A percentile compares a stretch with the other conserved stretches of the same genome.
Evolutionary conservation across 495 filamentous ascomycete genomes (phyloP).

Genomic region (Aspergillus sclerotiicarbonarius): DNA sequence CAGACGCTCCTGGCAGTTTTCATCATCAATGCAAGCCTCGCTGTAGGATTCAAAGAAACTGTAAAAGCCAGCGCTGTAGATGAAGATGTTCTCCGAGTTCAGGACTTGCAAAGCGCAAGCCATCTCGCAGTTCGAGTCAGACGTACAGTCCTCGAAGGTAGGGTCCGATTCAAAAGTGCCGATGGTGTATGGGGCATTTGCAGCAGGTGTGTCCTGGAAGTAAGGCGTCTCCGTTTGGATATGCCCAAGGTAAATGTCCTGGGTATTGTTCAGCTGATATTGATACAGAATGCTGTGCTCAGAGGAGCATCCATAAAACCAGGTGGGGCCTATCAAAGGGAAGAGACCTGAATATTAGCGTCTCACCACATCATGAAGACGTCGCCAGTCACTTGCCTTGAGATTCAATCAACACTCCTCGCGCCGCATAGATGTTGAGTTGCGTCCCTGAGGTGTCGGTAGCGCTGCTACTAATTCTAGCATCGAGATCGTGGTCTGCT

Average conservation of each 20-base stretch:
- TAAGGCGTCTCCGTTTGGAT: slow-evolving; percentile 95
- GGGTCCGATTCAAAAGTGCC: slow-evolving; percentile 69
- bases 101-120: slow-evolving; percentile 84
- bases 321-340: slow-evolving; percentile 27
- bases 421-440: slow-evolving; percentile 60
- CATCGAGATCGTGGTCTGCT: slow-evolving; percentile 65
- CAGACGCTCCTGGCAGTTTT: slow-evolving; percentile 64
- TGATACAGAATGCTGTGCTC: slow-evolving; percentile 64
- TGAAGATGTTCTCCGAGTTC: slow-evolving; percentile 61
- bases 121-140: slow-evolving; percentile 63
- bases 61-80: slow-evolving; percentile 81
- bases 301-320: slow-evolving; percentile 64
- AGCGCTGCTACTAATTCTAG: background rate
- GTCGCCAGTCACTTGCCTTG: background rate
- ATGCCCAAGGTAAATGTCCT: slow-evolving; percentile 78
- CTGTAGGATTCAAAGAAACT: slow-evolving; percentile 86
- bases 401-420: slow-evolving; percentile 57
- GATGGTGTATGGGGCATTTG: slow-evolving; percentile 64
- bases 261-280: slow-evolving; percentile 77
- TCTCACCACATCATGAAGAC: no score
- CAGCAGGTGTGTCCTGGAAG: slow-evolving; percentile 80
- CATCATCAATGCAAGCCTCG: slow-evolving; percentile 68
- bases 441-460: slow-evolving; percentile 36
- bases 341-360: no score
- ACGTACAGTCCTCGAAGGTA: slow-evolving; percentile 60